phyloP scores from a whole-genome alignment of 805 yeast genomes.

The Vanderwaltozyma polyspora region DNA sequence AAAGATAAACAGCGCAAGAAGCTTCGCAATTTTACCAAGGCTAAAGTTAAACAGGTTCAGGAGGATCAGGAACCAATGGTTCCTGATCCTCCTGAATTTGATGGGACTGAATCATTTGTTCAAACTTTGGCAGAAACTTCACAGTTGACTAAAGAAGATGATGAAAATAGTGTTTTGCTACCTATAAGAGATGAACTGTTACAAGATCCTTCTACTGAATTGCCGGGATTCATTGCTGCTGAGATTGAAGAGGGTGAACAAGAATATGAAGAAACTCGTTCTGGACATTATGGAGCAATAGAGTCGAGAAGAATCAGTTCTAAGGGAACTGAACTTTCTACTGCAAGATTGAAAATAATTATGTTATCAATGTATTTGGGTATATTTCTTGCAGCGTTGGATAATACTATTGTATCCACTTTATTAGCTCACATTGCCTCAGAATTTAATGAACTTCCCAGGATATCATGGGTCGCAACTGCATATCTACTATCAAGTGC shows the following conservation, averaged over 20 bases:
- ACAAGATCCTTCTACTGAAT: constrained; percentile 25
- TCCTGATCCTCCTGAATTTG: too few species aligned
- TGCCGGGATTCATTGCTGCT: constrained; percentile 28
- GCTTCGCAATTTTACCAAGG: too few species aligned
- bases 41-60: too few species aligned
- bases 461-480: constrained; percentile 64
- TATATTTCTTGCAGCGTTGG: constrained; percentile 49
- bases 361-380: constrained; percentile 32
- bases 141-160: background rate
- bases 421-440: constrained; percentile 55
- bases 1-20: too few species aligned
- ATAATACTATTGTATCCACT: constrained; percentile 58
- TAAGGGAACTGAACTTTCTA: constrained; percentile 5
- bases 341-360: constrained; percentile 22
- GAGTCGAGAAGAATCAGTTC: too few species aligned
- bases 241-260: constrained; percentile 25
- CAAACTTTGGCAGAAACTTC: too few species aligned
- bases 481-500: constrained; percentile 58
- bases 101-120: too few species aligned
- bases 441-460: constrained; percentile 51
- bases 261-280: background rate
- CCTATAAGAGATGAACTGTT: constrained; percentile 8
- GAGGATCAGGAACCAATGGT: too few species aligned
- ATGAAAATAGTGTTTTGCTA: constrained; percentile 1
- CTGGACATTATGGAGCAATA: background rate